Evolutionary conservation across 441 rosid genomes (phyloP).

Genomic region (Populus hybrid): DNA sequence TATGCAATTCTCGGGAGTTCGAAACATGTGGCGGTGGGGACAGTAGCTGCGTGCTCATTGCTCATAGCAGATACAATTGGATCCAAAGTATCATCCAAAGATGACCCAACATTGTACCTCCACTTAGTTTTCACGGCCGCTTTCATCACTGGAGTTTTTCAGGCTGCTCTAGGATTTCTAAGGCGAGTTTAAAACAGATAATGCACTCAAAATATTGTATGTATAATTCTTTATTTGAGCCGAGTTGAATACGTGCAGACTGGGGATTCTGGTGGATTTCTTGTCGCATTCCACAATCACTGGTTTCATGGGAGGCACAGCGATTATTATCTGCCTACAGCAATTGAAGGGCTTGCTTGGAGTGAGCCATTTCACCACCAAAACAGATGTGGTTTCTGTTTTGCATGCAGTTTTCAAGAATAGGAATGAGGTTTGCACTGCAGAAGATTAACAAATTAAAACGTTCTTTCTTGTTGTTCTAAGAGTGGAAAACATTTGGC

Average conservation of each 20-base stretch:
- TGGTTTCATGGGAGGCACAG: constrained; percentile 95
- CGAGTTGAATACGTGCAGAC: constrained; percentile 27
- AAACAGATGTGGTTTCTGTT: constrained; percentile 73
- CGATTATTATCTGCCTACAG: constrained; percentile 65
- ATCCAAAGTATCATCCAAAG: constrained; percentile 29
- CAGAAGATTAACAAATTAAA: too few species aligned
- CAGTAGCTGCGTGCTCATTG: constrained; percentile 78
- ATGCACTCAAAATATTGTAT: too few species aligned
- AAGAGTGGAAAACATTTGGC: too few species aligned
- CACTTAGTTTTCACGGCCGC: constrained; percentile 69
- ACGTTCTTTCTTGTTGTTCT: too few species aligned
- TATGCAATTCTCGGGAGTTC: constrained; percentile 84
- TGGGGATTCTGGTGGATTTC: constrained; percentile 86
- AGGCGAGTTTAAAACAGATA: constrained; percentile 31
- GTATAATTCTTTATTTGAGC: neutral
- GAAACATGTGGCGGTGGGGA: constrained; percentile 73
- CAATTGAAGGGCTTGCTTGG: constrained; percentile 82
- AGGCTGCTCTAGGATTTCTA: constrained; percentile 53
- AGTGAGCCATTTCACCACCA: constrained; percentile 54
- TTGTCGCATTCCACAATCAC: constrained; percentile 89
- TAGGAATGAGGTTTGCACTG: constrained; percentile 46
- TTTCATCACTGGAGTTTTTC: constrained; percentile 71
- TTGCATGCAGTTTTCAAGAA: constrained; percentile 44
- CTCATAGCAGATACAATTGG: constrained; percentile 51
- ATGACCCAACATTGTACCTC: constrained; percentile 56